Percentiles rank a stretch among this genome's conserved stretches.
Conservation (phyloP, 2,329 filamentous ascomycete genomes). For the Fusarium incarnatum region DNA sequence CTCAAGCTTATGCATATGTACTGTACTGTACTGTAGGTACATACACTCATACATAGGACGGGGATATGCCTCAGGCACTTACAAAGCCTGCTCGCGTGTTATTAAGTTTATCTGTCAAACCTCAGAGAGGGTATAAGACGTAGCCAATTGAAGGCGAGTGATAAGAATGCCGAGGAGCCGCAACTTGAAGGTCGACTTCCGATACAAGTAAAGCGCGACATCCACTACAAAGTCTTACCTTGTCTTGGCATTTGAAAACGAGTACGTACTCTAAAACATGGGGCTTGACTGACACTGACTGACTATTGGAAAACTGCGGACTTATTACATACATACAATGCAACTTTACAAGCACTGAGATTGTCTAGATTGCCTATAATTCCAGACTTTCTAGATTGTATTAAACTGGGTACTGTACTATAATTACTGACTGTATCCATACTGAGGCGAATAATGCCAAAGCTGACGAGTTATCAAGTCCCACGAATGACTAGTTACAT, state of each 20-base stretch:
- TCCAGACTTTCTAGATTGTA: background rate
- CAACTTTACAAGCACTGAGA: background rate
- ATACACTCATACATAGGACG: background rate
- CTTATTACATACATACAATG: background rate
- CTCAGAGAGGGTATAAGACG: slow-evolving; percentile 12
- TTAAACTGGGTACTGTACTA: background rate
- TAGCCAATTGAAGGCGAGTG: slow-evolving; percentile 25
- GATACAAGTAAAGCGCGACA: slow-evolving; percentile 35
- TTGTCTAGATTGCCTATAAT: background rate
- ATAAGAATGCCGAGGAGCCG: slow-evolving; percentile 41
- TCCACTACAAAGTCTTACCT: slow-evolving; percentile 32
- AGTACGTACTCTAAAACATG: slow-evolving; percentile 1
- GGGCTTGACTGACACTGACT: background rate
- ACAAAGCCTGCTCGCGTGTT: background rate
- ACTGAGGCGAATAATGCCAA: slow-evolving; percentile 3
- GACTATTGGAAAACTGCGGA: background rate
- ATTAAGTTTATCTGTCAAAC: slow-evolving; percentile 21
- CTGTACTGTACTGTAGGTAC: background rate
- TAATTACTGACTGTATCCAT: background rate
- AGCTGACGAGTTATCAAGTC: slow-evolving; percentile 16
- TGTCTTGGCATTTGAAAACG: background rate
- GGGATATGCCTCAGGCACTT: slow-evolving; percentile 29
- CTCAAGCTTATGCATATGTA: background rate
- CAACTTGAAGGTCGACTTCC: slow-evolving; percentile 40
- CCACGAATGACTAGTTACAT: background rate